phyloP scores from a whole-genome alignment of 139 green algal genomes.

The Tetradesmus obliquus region DNA sequence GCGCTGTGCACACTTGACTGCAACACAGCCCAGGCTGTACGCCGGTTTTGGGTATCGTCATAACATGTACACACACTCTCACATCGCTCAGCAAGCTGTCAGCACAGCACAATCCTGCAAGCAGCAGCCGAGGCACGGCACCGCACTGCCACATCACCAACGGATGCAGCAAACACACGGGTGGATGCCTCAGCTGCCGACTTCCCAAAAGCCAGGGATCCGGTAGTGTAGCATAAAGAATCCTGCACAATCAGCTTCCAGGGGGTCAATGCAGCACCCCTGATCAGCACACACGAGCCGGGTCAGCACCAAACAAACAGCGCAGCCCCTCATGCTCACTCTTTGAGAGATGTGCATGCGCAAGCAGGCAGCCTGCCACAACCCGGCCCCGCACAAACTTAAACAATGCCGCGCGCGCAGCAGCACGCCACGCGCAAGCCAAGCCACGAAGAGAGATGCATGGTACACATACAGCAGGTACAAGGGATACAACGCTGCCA shows the following conservation, averaged over 20 bases:
- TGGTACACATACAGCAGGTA: not conserved
- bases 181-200: not conserved
- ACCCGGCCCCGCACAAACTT: too few species aligned
- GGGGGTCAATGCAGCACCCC: too few species aligned
- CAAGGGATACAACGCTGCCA: not conserved
- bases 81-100: not conserved
- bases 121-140: not conserved
- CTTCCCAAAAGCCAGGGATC: not conserved
- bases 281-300: not conserved
- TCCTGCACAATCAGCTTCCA: not conserved
- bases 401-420: too few species aligned
- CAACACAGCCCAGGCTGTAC: not conserved
- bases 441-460: not conserved
- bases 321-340: not conserved
- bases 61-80: not conserved
- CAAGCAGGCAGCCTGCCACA: too few species aligned
- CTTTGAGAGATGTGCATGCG: not conserved
- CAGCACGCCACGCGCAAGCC: not conserved
- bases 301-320: not conserved
- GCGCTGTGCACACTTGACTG: not conserved
- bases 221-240: not conserved
- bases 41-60: not conserved
- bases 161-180: not conserved
- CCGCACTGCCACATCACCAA: not conserved
- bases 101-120: not conserved